These are phyloP conservation scores for Diaporthe citrichinensis DNA, from an alignment of 2,329 filamentous ascomycete species.

Conservation along the genomic window DNA sequence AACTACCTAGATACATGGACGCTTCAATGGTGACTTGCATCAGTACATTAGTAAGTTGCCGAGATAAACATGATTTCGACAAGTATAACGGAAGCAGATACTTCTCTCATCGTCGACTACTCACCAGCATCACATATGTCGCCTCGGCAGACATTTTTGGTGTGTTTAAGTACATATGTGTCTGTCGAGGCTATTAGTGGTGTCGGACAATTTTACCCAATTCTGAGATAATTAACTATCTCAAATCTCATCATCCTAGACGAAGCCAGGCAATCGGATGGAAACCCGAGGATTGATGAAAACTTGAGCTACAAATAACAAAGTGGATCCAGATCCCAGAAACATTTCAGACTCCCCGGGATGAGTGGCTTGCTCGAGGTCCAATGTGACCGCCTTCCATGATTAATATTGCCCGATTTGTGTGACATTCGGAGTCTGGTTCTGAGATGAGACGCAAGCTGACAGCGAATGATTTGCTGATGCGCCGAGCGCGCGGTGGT, in stretches of 20 bases:
- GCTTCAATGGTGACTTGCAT: not conserved
- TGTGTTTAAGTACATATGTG: not conserved
- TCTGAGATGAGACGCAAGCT: slow-evolving; percentile 11
- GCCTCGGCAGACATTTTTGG: not conserved
- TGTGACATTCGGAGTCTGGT: not conserved
- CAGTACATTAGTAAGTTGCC: not conserved
- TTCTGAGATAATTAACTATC: not conserved
- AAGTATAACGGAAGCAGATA: not conserved
- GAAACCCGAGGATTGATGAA: too few relatives aligned
- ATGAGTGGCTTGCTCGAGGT: not conserved
- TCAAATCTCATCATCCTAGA: not conserved
- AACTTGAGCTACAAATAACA: not conserved
- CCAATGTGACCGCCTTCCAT: not conserved
- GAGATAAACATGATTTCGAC: not conserved
- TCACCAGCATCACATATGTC: not conserved
- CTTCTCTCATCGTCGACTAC: too few relatives aligned
- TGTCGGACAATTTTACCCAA: not conserved
- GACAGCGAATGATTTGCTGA: not conserved
- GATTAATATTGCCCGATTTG: not conserved
- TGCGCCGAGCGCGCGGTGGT: not conserved
- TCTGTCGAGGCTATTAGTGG: not conserved
- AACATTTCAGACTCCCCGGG: too few relatives aligned
- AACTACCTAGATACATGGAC: not conserved
- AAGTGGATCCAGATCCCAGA: too few relatives aligned
- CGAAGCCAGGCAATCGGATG: too few relatives aligned